Percentiles rank a stretch among this genome's conserved stretches.
phyloP scores from a whole-genome alignment of 2,329 filamentous ascomycete genomes.

The Nigrospora osmanthi region DNA sequence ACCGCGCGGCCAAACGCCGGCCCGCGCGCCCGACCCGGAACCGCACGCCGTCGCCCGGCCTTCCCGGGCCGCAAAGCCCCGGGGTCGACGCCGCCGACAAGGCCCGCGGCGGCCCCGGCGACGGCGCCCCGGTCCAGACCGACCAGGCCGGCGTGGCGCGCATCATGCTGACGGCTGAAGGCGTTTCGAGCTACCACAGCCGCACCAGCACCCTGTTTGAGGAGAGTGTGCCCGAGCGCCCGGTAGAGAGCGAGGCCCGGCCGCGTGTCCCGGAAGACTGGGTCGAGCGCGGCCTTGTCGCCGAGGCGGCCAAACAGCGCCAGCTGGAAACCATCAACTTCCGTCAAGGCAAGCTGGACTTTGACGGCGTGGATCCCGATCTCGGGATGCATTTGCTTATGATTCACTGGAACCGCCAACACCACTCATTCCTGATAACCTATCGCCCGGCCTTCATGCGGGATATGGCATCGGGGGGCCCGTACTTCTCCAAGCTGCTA shows the following conservation, averaged over 20 bases:
- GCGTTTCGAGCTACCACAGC: slow-evolving; percentile 38
- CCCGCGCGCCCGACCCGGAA: neutral
- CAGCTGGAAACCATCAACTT: slow-evolving; percentile 42
- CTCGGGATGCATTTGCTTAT: slow-evolving; percentile 42
- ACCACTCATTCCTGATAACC: slow-evolving; percentile 37
- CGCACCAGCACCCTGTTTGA: slow-evolving; percentile 41
- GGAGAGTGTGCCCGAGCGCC: slow-evolving; percentile 18
- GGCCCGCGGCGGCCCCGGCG: slow-evolving; percentile 7
- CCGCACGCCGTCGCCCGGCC: neutral
- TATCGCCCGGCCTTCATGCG: slow-evolving; percentile 46
- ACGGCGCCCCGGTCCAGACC: slow-evolving; percentile 12
- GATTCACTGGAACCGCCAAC: slow-evolving; percentile 46
- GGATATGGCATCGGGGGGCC: slow-evolving; percentile 43
- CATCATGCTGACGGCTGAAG: slow-evolving; percentile 30
- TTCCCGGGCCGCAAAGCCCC: neutral
- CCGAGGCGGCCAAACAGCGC: slow-evolving; percentile 24
- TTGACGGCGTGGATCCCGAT: slow-evolving; percentile 45
- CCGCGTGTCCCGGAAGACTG: slow-evolving; percentile 26
- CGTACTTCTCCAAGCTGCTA: slow-evolving; percentile 48
- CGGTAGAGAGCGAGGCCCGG: slow-evolving; percentile 5
- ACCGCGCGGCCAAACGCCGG: neutral
- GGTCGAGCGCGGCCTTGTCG: slow-evolving; percentile 36
- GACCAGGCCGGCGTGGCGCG: slow-evolving; percentile 18
- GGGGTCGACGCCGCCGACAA: neutral
- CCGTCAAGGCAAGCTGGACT: slow-evolving; percentile 36